phyloP scores from a whole-genome alignment of 2,329 filamentous ascomycete genomes.

The Fusarium xylarioides region DNA sequence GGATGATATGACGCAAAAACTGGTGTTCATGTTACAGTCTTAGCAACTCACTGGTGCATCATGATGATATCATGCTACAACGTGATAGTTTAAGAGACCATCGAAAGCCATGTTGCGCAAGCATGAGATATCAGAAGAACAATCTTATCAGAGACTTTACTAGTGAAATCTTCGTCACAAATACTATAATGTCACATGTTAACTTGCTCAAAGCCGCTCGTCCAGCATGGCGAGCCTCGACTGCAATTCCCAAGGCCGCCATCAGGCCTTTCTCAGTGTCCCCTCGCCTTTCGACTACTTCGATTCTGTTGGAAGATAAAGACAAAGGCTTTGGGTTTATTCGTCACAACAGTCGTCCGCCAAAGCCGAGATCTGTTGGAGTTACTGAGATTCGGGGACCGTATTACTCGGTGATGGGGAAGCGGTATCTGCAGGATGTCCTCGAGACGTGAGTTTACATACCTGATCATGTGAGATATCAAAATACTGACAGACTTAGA shows the following conservation, averaged over 20 bases:
- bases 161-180: accelerated
- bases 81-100: not conserved
- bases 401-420: slow-evolving; percentile 65
- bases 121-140: not conserved
- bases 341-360: slow-evolving; percentile 57
- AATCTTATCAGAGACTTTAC: not conserved
- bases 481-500: slow-evolving; percentile 9
- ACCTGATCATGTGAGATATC: no score
- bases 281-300: not conserved
- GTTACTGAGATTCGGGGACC: slow-evolving; percentile 66
- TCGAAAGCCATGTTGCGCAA: no score
- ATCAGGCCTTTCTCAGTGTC: not conserved
- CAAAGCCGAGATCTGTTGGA: slow-evolving; percentile 58
- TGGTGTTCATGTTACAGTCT: not conserved
- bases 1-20: not conserved
- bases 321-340: slow-evolving; percentile 47
- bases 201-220: not conserved
- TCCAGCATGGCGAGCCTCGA: not conserved
- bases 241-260: not conserved
- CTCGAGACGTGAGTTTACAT: slow-evolving; percentile 62
- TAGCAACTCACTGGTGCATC: not conserved
- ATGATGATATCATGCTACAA: slow-evolving; percentile 9
- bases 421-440: slow-evolving; percentile 60
- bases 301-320: slow-evolving; percentile 3
- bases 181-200: not conserved